These are phyloP conservation scores for Trichosporon ovoides DNA, from an alignment of 1,284 basidiomycete genomes.

Conservation along the genomic window DNA sequence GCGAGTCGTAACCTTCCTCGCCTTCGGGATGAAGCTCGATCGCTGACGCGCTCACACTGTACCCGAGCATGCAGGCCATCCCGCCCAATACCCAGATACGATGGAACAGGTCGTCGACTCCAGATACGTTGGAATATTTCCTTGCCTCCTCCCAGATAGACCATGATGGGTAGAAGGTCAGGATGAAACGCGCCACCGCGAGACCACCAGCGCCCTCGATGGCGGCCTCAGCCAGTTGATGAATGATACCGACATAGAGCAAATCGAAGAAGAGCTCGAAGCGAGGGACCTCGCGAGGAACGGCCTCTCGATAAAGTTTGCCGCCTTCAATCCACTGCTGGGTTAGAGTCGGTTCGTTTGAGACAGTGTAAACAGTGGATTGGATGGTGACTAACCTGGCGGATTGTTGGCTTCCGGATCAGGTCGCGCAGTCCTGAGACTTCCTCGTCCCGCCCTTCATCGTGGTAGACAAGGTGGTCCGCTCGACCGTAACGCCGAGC, in stretches of 20 bases:
- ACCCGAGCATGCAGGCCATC: slow-evolving; percentile 44
- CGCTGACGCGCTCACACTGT: slow-evolving; percentile 47
- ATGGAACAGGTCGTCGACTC: slow-evolving; percentile 46
- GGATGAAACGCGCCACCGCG: slow-evolving; percentile 34
- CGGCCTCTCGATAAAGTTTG: slow-evolving; percentile 30
- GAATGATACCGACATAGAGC: slow-evolving; percentile 49
- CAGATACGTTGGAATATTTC: slow-evolving; percentile 44
- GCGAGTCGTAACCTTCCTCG: not conserved
- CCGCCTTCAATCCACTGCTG: slow-evolving; percentile 21
- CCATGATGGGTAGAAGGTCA: slow-evolving; percentile 45
- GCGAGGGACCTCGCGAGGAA: slow-evolving; percentile 28
- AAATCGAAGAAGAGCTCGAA: slow-evolving; percentile 51
- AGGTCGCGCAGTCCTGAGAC: slow-evolving; percentile 22
- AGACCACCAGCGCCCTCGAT: slow-evolving; percentile 24
- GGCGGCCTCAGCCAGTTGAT: slow-evolving; percentile 40
- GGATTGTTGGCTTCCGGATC: slow-evolving; percentile 23
- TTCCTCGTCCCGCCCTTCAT: slow-evolving; percentile 6
- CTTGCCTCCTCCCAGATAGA: slow-evolving; percentile 48
- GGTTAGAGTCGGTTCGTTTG: not conserved
- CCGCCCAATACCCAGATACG: slow-evolving; percentile 44
- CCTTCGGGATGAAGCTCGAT: slow-evolving; percentile 23
- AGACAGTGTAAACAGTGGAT: too few relatives aligned
- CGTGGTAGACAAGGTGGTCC: slow-evolving; percentile 7
- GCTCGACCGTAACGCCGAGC: slow-evolving; percentile 1
- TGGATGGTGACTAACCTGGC: slow-evolving; percentile 25